Evolutionary conservation across 495 filamentous ascomycete species (phyloP).

Genomic region (Polyplosphaeria fusca): DNA sequence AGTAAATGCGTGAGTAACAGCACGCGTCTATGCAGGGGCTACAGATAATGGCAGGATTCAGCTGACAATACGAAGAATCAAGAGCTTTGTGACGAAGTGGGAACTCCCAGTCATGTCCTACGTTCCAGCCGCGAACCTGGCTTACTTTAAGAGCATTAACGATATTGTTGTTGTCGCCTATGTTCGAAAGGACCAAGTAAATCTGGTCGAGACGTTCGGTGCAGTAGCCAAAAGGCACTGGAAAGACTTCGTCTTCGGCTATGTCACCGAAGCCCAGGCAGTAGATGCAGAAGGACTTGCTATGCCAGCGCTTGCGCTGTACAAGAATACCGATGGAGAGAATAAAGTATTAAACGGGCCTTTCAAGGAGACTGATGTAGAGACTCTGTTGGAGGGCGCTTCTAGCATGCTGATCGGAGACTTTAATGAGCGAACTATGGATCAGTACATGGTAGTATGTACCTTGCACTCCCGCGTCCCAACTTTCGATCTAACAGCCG

Average conservation of each 20-base stretch:
- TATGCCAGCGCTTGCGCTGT: conserved; percentile 40
- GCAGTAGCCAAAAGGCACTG: conserved; percentile 39
- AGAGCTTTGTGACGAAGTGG: conserved; percentile 42
- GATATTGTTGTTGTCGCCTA: conserved; percentile 46
- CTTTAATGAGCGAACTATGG: conserved; percentile 47
- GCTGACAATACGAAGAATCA: conserved; percentile 30
- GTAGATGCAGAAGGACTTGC: conserved; percentile 16
- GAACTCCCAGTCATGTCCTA: conserved; percentile 39
- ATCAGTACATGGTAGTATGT: conserved; percentile 44
- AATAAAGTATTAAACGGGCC: conserved; percentile 39
- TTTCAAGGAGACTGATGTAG: conserved; percentile 36
- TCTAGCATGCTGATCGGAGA: conserved; percentile 44
- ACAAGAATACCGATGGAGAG: conserved; percentile 44
- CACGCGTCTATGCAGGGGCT: no score
- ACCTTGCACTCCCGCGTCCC: no score
- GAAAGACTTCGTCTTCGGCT: conserved; percentile 46
- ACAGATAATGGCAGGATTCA: no score
- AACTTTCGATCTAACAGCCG: no score
- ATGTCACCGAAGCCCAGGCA: conserved; percentile 25
- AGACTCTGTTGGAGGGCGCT: conserved; percentile 42
- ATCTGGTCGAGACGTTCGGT: conserved; percentile 27
- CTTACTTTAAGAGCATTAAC: conserved; percentile 42
- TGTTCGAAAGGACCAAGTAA: conserved; percentile 33
- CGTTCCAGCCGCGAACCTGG: conserved; percentile 35
- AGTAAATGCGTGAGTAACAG: conserved; percentile 20